Conservation (phyloP, 2,329 filamentous ascomycete genomes). For the Aspergillus arachidicola region DNA sequence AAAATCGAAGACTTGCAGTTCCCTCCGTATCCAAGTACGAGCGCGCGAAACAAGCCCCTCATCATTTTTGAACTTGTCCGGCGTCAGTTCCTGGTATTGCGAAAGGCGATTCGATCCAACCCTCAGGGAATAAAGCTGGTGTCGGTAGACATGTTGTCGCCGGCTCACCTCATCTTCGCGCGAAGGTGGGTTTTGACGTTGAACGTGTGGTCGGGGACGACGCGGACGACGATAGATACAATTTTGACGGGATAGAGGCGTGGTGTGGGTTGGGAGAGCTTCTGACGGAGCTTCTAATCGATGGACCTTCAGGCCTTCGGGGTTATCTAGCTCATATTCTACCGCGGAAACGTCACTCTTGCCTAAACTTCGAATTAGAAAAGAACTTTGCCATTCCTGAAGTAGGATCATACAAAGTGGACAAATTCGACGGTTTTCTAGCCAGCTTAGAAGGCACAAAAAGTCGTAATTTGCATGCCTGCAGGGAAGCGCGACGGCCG, state of each 20-base stretch:
- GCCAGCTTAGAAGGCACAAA: conserved; percentile 79
- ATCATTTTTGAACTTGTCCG: conserved; percentile 65
- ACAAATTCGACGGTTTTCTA: conserved; percentile 71
- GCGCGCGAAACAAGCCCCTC: conserved; percentile 73
- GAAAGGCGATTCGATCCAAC: conserved; percentile 81
- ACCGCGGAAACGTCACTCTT: conserved; percentile 60
- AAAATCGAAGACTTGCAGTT: conserved; percentile 81
- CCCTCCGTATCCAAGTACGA: conserved; percentile 77
- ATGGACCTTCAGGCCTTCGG: conserved; percentile 61
- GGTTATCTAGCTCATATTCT: conserved; percentile 63
- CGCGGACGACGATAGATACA: conserved; percentile 17
- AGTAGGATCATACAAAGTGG: conserved; percentile 69
- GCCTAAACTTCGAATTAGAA: conserved; percentile 38
- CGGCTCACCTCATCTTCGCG: conserved; percentile 54
- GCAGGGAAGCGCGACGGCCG: conserved; percentile 74
- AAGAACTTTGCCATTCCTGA: neutral
- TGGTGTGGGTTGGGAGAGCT: conserved; percentile 11
- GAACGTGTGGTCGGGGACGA: neutral
- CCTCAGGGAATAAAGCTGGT: conserved; percentile 74
- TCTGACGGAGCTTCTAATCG: conserved; percentile 45
- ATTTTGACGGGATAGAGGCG: conserved; percentile 5
- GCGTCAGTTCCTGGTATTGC: conserved; percentile 72
- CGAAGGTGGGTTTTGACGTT: conserved; percentile 25
- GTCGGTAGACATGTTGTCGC: conserved; percentile 72
- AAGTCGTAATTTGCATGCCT: conserved; percentile 83